A percentile compares a stretch with the other conserved stretches of the same genome.
These are phyloP conservation scores for Monosporozyma unispora DNA, from an alignment of 805 yeast genomes.

Conservation along the genomic window DNA sequence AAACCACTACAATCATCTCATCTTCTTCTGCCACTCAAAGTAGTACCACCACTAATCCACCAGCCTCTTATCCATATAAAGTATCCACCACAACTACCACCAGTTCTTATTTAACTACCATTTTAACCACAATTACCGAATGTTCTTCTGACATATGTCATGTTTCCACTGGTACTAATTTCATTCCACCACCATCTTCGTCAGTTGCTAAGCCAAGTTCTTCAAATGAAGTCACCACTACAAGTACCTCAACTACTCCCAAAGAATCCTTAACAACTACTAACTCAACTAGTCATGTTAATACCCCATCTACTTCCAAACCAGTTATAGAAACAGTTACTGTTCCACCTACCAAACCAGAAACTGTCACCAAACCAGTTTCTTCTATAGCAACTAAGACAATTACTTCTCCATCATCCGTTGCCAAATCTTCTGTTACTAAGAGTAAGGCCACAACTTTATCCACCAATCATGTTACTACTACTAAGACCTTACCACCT, in stretches of 20 bases:
- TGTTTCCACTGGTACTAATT: not conserved
- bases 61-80: not conserved
- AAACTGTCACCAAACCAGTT: not conserved
- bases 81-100: conserved; percentile 1
- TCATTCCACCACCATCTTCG: not conserved
- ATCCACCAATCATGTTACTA: not conserved
- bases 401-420: not conserved
- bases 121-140: conserved; percentile 1
- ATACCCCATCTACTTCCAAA: not conserved
- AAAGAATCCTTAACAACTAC: not conserved
- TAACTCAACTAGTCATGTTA: not conserved
- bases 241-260: not conserved
- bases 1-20: not conserved
- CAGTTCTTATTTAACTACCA: not conserved
- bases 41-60: not conserved
- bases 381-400: not conserved
- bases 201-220: not conserved
- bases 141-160: conserved; percentile 1
- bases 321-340: not conserved
- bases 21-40: not conserved
- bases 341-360: not conserved
- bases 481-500: not conserved
- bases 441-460: not conserved
- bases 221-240: not conserved
- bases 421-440: not conserved